A percentile compares a stretch with the other conserved stretches of the same genome.
Conservation (phyloP, 331 rosid species). For the Arachis monticola region DNA sequence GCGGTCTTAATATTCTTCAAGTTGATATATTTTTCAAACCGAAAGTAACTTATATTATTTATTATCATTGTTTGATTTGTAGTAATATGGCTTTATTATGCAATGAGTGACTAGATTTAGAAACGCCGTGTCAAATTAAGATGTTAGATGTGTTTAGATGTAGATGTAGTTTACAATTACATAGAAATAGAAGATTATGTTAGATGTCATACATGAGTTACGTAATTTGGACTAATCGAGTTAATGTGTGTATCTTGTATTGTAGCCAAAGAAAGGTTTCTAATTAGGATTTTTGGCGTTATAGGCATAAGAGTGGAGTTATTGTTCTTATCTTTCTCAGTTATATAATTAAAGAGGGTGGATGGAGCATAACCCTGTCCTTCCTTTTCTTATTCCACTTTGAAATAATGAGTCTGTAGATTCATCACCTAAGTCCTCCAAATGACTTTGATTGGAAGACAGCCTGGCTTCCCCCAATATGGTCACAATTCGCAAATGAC, state of each 20-base stretch:
- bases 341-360: not conserved
- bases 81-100: not conserved
- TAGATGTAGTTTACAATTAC: not conserved
- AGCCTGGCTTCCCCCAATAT: slow-evolving; percentile 42
- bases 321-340: slow-evolving; percentile 8
- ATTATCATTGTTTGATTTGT: not conserved
- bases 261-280: not conserved
- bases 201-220: not conserved
- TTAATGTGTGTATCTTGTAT: not conserved
- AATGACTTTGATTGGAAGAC: slow-evolving; percentile 34
- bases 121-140: not conserved
- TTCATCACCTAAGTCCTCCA: not conserved
- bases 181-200: not conserved
- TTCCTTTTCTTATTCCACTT: not conserved
- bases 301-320: slow-evolving; percentile 28
- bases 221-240: not conserved
- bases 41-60: not conserved
- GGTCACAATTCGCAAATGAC: slow-evolving; percentile 36
- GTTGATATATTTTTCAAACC: not conserved
- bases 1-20: slow-evolving; percentile 6
- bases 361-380: not conserved
- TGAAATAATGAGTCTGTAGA: slow-evolving; percentile 12
- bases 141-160: not conserved
- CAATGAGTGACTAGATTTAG: not conserved
- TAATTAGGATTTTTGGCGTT: slow-evolving; percentile 4